A percentile compares a stretch with the other conserved stretches of the same genome.
phyloP scores from a whole-genome alignment of 2,329 filamentous ascomycete genomes.

The Hypoxylon rubiginosum region DNA sequence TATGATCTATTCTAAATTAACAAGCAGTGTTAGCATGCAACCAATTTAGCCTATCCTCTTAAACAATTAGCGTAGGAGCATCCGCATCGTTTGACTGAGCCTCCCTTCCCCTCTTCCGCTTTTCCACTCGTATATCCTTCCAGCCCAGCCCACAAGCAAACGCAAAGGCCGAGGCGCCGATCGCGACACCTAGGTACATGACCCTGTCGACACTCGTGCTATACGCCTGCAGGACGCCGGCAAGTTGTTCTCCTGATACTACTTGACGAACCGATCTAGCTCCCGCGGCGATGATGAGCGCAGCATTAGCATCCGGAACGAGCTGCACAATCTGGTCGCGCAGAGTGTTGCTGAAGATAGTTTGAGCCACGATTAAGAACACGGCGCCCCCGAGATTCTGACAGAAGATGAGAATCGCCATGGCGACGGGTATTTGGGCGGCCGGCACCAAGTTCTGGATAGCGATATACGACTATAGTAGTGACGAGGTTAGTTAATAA shows the following conservation, averaged over 20 bases:
- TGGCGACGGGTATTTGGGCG: slow-evolving; percentile 67
- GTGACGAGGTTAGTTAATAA: slow-evolving; percentile 37
- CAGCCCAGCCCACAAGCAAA: slow-evolving; percentile 6
- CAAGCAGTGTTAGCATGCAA: neutral
- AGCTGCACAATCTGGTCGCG: neutral
- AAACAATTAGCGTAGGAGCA: neutral
- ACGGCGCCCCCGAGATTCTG: slow-evolving; percentile 72
- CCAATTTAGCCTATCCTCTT: no score
- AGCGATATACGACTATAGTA: slow-evolving; percentile 61
- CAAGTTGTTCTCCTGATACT: slow-evolving; percentile 2
- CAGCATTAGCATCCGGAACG: slow-evolving; percentile 1
- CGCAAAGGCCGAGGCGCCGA: neutral
- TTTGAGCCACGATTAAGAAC: slow-evolving; percentile 69
- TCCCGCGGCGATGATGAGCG: slow-evolving; percentile 8
- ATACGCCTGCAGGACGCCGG: slow-evolving; percentile 5
- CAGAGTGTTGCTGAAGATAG: slow-evolving; percentile 60
- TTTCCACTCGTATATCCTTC: slow-evolving; percentile 14
- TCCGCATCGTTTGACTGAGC: neutral
- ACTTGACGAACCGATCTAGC: neutral
- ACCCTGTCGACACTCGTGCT: slow-evolving; percentile 2
- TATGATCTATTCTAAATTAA: no score
- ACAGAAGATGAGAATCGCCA: slow-evolving; percentile 69
- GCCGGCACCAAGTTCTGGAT: slow-evolving; percentile 66
- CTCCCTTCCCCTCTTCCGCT: neutral
- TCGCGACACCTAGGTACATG: slow-evolving; percentile 8